phyloP scores from a whole-genome alignment of 331 rosid genomes.

The Acacia pycnantha region DNA sequence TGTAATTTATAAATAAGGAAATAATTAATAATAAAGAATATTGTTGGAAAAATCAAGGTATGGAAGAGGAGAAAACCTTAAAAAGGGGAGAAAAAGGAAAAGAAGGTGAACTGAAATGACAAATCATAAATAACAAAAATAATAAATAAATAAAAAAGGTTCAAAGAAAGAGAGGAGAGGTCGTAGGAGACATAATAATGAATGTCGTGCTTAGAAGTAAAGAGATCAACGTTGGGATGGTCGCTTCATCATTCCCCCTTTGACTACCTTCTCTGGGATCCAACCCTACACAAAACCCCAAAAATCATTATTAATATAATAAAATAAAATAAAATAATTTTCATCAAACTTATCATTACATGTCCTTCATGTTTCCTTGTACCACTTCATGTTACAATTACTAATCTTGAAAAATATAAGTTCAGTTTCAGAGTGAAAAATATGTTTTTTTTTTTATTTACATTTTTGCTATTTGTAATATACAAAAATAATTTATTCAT shows the following conservation, averaged over 20 bases:
- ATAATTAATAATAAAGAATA: no score
- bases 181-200: background rate
- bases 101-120: no score
- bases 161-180: background rate
- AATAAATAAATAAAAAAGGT: background rate
- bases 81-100: background rate
- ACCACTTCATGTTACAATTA: background rate
- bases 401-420: no score
- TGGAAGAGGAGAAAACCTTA: no score
- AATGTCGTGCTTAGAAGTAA: background rate
- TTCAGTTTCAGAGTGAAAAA: no score
- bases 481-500: no score
- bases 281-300: background rate
- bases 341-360: background rate
- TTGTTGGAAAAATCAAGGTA: no score
- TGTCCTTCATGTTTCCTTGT: no score
- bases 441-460: no score
- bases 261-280: conserved; percentile 24
- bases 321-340: background rate
- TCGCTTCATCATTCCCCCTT: conserved; percentile 32
- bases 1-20: no score
- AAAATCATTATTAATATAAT: background rate
- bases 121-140: no score
- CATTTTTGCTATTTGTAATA: no score
- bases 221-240: conserved; percentile 34